Conservation (phyloP, 2,329 filamentous ascomycete genomes). For the Diaporthe vaccinii region DNA sequence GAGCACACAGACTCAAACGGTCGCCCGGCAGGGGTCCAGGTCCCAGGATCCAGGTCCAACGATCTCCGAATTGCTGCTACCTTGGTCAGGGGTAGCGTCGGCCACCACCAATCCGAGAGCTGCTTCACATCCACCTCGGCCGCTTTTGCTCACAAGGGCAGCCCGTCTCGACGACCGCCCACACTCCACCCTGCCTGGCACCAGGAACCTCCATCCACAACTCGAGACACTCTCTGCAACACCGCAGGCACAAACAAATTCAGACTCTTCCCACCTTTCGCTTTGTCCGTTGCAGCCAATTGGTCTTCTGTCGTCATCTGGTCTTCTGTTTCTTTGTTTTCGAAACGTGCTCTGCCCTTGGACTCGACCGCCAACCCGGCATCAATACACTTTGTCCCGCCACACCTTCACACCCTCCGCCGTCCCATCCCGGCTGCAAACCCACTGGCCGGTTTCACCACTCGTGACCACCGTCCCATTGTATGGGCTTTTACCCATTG, state of each 20-base stretch:
- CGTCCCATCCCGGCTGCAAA: constrained; percentile 27
- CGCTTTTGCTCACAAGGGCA: constrained; percentile 30
- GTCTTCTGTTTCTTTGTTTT: constrained; percentile 22
- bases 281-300: constrained; percentile 19
- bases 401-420: constrained; percentile 2
- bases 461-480: constrained; percentile 31
- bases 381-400: constrained; percentile 25
- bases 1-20: constrained; percentile 35
- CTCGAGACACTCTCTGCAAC: constrained; percentile 58
- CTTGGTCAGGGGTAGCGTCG: constrained; percentile 34
- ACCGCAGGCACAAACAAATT: constrained; percentile 42
- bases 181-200: constrained; percentile 27
- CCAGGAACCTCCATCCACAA: constrained; percentile 46
- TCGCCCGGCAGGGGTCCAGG: constrained; percentile 28
- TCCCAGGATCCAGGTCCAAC: constrained; percentile 32
- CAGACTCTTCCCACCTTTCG: constrained; percentile 25
- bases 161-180: constrained; percentile 29
- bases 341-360: constrained; percentile 25
- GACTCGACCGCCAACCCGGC: constrained; percentile 27
- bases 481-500: constrained; percentile 18
- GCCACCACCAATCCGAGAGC: constrained; percentile 35
- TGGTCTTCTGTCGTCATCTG: constrained; percentile 28
- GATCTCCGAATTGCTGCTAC: constrained; percentile 32
- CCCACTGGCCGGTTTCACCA: constrained; percentile 34
- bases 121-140: constrained; percentile 27